Conservation (phyloP, 2,329 filamentous ascomycete genomes). For the Coleophoma eucalyptorum region DNA sequence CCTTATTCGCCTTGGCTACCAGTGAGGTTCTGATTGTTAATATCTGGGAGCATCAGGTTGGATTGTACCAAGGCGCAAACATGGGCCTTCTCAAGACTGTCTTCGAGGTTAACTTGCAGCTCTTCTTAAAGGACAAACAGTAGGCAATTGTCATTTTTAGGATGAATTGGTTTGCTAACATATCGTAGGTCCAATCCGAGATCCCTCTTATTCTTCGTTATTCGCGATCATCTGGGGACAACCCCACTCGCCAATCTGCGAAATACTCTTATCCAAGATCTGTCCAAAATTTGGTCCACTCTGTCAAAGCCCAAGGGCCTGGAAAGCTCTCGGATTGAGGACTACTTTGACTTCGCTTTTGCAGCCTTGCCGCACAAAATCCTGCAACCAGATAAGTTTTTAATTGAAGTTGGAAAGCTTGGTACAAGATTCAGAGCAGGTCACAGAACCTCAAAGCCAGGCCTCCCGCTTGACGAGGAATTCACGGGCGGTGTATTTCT, state of each 20-base stretch:
- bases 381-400: slow-evolving; percentile 88
- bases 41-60: slow-evolving; percentile 99
- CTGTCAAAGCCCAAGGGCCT: slow-evolving; percentile 88
- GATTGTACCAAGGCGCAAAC: slow-evolving; percentile 95
- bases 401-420: slow-evolving; percentile 73
- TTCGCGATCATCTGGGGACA: slow-evolving; percentile 90
- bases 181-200: slow-evolving; percentile 70
- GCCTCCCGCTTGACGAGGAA: slow-evolving; percentile 64
- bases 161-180: slow-evolving; percentile 17
- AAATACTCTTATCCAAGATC: slow-evolving; percentile 84
- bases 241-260: slow-evolving; percentile 89
- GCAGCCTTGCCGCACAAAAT: slow-evolving; percentile 95
- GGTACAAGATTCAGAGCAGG: slow-evolving; percentile 80
- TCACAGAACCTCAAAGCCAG: slow-evolving; percentile 64
- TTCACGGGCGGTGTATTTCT: slow-evolving; percentile 80
- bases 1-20: slow-evolving; percentile 92
- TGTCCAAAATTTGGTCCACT: slow-evolving; percentile 87
- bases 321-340: slow-evolving; percentile 84
- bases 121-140: slow-evolving; percentile 95
- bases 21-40: slow-evolving; percentile 98
- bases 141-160: slow-evolving; percentile 38
- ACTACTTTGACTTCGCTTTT: slow-evolving; percentile 99
- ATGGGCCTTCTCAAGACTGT: slow-evolving; percentile 99
- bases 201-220: slow-evolving; percentile 96
- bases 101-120: slow-evolving; percentile 95